Evolutionary conservation across 2,329 filamentous ascomycete genomes (phyloP), one percentile per base, ranked within the genome.

Genomic region (Penicillium vulpinum): DNA sequence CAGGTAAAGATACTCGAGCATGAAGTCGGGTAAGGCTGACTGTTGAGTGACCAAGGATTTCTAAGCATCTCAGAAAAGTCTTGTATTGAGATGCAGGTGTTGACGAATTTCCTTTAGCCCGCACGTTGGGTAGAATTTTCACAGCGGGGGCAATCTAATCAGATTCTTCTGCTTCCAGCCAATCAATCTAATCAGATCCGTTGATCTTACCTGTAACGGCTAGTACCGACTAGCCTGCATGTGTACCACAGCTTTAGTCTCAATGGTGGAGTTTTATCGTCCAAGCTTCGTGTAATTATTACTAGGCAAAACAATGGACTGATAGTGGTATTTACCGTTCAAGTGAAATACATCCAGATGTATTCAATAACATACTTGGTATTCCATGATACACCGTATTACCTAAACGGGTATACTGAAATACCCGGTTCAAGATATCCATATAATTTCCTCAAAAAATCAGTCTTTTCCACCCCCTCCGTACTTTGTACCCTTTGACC

Each of bases 111-210:
- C 28, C 21, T 48, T 13, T 15, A n/a, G 9, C 21, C 51, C 29
- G 33, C n/a, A 43, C 15, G 15, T 10, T 26, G n/a, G 3, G 24
- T 46, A 44, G 48, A 56, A 33, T 56, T 56, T 56, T 56, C 41
- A 38, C 13, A 18, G 45, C 2, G 6, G 36, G 47, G 49, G 29
- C 29, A 39, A 57, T 59, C 57, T 59, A 59, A 59, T 59, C 57
- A 43, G 57, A 59, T 59, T 45, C 22, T 31, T 4, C 13, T 29
- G 29, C 7, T 15, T 26, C 18, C 18, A 36, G 33, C 57, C 54
- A 57, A 65, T 66, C 55, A 64, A 66, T 67, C 62, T 64, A 64
- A 64, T 64, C 61, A 56, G 62, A 64, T 64, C 55, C 55, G 43
- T 31, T 49, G 29, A 45, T 51, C 31, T 65, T 69, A 56, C 56